Base-by-base conservation (phyloP, 2,329 filamentous ascomycete species). In the Fusarium palustre region DNA sequence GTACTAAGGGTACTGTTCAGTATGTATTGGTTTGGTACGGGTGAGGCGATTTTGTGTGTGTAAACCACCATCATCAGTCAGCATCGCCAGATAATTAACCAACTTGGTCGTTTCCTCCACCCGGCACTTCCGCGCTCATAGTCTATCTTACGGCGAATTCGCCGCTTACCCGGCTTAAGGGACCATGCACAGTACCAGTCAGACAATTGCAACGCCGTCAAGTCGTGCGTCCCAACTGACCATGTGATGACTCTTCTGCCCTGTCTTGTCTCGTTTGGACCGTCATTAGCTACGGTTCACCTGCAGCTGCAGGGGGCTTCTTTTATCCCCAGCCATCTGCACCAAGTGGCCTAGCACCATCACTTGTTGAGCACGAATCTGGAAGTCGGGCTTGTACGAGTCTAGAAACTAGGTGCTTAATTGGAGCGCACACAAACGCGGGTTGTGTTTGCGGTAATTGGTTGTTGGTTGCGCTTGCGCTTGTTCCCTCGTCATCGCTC, bases 311-410 rank as follows among this genome's bases (percentile, higher is more conserved):
- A 63, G 59, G 59, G 60, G 66, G 72, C 54, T 59, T 30, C 33
- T 34, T 58, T 46, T 55, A 61, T 59, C 68, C 59, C 73, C 73
- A 75, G 73, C 73, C 73, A 73, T 74, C 71, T 64, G 59, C 52
- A 57, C 72, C 70, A 69, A 74, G 61, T 69, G 72, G 68, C 64
- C 66, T 50, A 70, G 63, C 59, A 54, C 59, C 62, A 58, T 59
- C 66, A 54, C 61, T 63, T 39, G 45, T 34, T 33, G n/a, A 36
- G 57, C 38, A 69, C 64, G 43, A 71, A 71, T 71, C 49, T 72
- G 68, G 72, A 58, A 74, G 63, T 61, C 65, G 53, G 69, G 57
- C 53, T 39, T 72, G 61, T 59, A 54, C 66, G 56, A 67, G 53
- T 20, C 54, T 49, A 59, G 56, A 59, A 47, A 48, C 47, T 61